A percentile compares a stretch with the other conserved stretches of the same genome.
Evolutionary conservation across 2,329 filamentous ascomycete species (phyloP).

Genomic region (Sphaerulina musiva): DNA sequence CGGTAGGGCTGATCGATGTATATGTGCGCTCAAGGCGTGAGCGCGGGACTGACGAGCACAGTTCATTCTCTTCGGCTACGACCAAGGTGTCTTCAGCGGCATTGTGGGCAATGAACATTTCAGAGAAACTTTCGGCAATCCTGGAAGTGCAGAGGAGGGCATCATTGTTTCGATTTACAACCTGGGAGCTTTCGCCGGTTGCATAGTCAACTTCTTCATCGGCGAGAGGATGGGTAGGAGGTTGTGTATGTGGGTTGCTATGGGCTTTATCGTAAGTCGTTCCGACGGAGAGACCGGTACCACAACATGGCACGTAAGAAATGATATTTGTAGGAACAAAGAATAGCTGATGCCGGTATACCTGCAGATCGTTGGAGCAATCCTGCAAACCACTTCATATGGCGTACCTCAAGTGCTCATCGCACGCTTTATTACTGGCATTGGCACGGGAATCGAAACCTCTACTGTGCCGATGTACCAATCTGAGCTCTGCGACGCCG

Average conservation of each 20-base stretch:
- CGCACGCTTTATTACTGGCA: slow-evolving; percentile 44
- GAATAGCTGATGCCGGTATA: too few relatives aligned
- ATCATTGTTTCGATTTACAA: slow-evolving; percentile 50
- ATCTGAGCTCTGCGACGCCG: slow-evolving; percentile 31
- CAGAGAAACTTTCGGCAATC: slow-evolving; percentile 37
- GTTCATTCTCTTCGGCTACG: slow-evolving; percentile 31
- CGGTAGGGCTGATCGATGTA: not conserved
- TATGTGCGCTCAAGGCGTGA: not conserved
- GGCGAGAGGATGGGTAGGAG: slow-evolving; percentile 47
- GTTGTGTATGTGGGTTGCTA: slow-evolving; percentile 43
- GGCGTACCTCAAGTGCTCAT: slow-evolving; percentile 42
- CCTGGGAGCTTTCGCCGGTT: slow-evolving; percentile 55
- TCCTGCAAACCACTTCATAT: slow-evolving; percentile 42
- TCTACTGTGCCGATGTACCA: slow-evolving; percentile 42
- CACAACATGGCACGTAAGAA: not conserved
- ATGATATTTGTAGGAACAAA: not conserved
- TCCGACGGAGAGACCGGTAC: not conserved
- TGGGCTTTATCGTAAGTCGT: slow-evolving; percentile 36
- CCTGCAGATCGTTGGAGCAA: slow-evolving; percentile 36
- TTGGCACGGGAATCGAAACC: slow-evolving; percentile 45
- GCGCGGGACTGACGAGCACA: slow-evolving; percentile 11
- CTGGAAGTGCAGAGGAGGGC: slow-evolving; percentile 35
- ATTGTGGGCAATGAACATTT: slow-evolving; percentile 40
- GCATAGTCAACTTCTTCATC: slow-evolving; percentile 43
- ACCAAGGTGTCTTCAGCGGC: slow-evolving; percentile 32